A percentile compares a stretch with the other conserved stretches of the same genome.
Conservation (phyloP, 139 green algal genomes). For the Tetraselmis chui region DNA sequence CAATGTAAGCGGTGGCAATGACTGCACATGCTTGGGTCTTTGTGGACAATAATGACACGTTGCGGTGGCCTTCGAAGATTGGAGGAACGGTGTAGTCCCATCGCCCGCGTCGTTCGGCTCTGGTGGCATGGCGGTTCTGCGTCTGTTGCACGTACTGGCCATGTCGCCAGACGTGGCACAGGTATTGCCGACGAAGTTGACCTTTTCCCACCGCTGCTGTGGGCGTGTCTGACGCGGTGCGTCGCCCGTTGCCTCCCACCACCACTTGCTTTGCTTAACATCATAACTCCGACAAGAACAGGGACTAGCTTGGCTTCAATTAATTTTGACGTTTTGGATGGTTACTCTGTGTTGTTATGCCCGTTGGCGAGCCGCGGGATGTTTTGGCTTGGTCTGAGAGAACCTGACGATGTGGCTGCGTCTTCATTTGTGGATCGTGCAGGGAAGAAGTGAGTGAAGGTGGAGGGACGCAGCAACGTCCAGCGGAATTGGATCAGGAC, state of each 20-base stretch:
- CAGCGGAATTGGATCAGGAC: background rate
- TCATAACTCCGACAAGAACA: background rate
- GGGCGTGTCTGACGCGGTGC: background rate
- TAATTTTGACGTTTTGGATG: too few relatives aligned
- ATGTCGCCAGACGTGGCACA: background rate
- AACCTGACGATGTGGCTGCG: too few relatives aligned
- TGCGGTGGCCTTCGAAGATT: too few relatives aligned
- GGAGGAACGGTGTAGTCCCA: background rate
- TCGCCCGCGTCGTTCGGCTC: background rate
- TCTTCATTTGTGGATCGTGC: background rate
- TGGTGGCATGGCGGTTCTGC: background rate
- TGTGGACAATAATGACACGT: too few relatives aligned
- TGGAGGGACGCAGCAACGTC: background rate
- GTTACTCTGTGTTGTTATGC: too few relatives aligned
- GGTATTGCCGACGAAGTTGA: background rate
- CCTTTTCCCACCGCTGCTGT: background rate
- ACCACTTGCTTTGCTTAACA: background rate
- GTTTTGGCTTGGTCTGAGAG: too few relatives aligned
- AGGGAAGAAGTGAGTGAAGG: background rate
- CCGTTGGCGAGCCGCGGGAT: too few relatives aligned
- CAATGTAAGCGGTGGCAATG: too few relatives aligned
- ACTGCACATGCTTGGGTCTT: too few relatives aligned
- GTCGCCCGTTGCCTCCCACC: background rate
- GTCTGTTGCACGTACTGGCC: background rate
- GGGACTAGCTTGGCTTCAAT: background rate